Conservation (phyloP, 75 land plant genomes). For the Ceratopteris richardii region DNA sequence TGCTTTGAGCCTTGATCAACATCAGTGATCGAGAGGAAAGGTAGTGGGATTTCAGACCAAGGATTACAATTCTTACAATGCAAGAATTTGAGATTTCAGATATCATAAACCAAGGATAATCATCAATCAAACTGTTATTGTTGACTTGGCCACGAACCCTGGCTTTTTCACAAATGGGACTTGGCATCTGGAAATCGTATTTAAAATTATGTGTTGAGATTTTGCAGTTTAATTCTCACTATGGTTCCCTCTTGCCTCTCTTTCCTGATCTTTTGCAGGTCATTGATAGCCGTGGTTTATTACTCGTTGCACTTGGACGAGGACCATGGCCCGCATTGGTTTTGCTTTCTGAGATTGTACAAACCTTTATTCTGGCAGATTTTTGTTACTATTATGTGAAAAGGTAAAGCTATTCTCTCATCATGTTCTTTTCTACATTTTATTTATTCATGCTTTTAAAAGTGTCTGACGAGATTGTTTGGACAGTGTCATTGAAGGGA, state of each 20-base stretch:
- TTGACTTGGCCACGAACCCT: not conserved
- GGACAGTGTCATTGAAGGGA: constrained; percentile 21
- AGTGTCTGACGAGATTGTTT: not conserved
- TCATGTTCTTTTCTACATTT: not conserved
- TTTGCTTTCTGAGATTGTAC: no score
- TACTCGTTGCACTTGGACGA: no score
- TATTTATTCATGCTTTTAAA: constrained; percentile 1
- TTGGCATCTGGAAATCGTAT: not conserved
- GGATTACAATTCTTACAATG: no score
- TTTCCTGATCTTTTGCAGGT: constrained; percentile 18
- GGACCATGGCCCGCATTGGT: no score
- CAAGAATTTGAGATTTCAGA: no score
- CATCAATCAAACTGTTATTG: not conserved
- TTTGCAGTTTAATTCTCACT: no score
- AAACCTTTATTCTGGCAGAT: no score
- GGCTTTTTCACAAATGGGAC: not conserved
- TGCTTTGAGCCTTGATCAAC: no score
- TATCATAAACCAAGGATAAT: no score
- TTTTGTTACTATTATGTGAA: constrained; percentile 64
- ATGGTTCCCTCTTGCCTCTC: not conserved
- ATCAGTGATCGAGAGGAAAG: no score
- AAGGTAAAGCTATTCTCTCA: constrained; percentile 25
- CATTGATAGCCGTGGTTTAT: constrained; percentile 42
- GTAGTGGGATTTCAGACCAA: no score
- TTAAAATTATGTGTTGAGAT: no score